Evolutionary conservation across 2,329 filamentous ascomycete species (phyloP), one percentile per base, ranked within the genome.

Genomic region (Xylariaceae sp.): DNA sequence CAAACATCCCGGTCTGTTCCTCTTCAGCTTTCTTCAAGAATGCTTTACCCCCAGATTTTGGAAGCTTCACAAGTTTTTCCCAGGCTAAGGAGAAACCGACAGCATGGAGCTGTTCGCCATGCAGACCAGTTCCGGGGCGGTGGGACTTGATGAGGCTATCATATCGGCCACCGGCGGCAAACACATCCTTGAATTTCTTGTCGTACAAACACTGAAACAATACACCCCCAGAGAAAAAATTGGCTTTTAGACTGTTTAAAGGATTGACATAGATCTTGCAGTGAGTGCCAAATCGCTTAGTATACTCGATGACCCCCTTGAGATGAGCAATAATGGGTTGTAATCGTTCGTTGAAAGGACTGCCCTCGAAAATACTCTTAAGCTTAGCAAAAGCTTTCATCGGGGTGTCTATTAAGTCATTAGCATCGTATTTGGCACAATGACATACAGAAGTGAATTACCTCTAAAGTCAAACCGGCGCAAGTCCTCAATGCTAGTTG

Each of bases 161-260:
- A 65, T 99, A 99, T 43, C 94, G 83, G 2, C 94, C 94, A 44
- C 95, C 94, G 31, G 91, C 94, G 6, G 92, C 94, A 62, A 97
- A 90, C 0, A 97, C 89, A 58, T 94, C 87, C 59, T 81, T 85
- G 53, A 86, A 81, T 65, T 90, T 95, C 54, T 81, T 85, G 65
- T 97, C 92, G 56, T 91, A 90, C 2, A 96, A 72, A 62, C 90
- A 96, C 53, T 95, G 89, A 65, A 99, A 97, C 39, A 97, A 75
- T 27, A 97, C 76, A 7, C 91, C 91, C 1, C 87, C 87, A 15
- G 81, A 75, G 67, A 94, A 99, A 65, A 97, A 96, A 49, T 86
- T 87, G 64, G 96, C 91, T 62, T 95, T 95, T 62, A 95, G 81
- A 66, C 89, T 95, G 63, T 85, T 88, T 6, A 99, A 75, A 0